Percentiles rank a stretch among this genome's conserved stretches.
Evolutionary conservation across 2,329 filamentous ascomycete genomes (phyloP).

Genomic region (Incumbomyces lentus): DNA sequence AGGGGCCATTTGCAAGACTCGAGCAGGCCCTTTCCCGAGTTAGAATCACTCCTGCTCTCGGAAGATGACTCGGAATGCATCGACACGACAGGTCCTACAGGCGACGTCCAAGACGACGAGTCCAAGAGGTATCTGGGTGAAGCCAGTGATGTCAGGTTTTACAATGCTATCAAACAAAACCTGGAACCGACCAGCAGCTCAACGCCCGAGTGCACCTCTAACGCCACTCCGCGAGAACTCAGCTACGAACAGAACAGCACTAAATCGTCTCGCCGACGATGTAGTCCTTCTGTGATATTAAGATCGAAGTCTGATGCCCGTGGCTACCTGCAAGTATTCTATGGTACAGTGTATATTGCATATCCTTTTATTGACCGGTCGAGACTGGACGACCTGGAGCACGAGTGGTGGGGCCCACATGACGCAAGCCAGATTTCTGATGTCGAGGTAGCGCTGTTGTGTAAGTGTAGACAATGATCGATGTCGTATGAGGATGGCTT

Average conservation of each 20-base stretch:
- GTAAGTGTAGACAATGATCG: slow-evolving; percentile 10
- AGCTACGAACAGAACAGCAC: slow-evolving; percentile 14
- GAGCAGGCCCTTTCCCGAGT: slow-evolving; percentile 8
- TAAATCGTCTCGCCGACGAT: slow-evolving; percentile 8
- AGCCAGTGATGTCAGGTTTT: slow-evolving; percentile 31
- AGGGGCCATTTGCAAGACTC: slow-evolving; percentile 3
- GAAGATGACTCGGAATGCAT: slow-evolving; percentile 15
- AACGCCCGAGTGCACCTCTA: slow-evolving; percentile 22
- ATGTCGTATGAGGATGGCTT: neutral
- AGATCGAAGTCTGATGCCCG: slow-evolving; percentile 13
- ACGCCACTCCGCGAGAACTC: slow-evolving; percentile 13
- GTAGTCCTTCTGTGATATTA: slow-evolving; percentile 10
- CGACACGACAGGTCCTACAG: slow-evolving; percentile 13
- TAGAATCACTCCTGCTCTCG: slow-evolving; percentile 12
- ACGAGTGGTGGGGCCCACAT: slow-evolving; percentile 13
- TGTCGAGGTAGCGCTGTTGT: slow-evolving; percentile 19
- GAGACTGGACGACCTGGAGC: slow-evolving; percentile 15
- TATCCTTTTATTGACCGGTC: slow-evolving; percentile 26
- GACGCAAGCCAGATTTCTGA: slow-evolving; percentile 14
- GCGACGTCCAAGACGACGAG: slow-evolving; percentile 7
- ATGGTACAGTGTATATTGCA: slow-evolving; percentile 28
- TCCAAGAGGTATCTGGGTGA: slow-evolving; percentile 28
- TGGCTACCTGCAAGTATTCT: slow-evolving; percentile 22
- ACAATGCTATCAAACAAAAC: slow-evolving; percentile 26
- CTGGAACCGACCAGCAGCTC: slow-evolving; percentile 15